phyloP scores from a whole-genome alignment of 2,329 filamentous ascomycete genomes.

The Colletotrichum lindemuthianum region DNA sequence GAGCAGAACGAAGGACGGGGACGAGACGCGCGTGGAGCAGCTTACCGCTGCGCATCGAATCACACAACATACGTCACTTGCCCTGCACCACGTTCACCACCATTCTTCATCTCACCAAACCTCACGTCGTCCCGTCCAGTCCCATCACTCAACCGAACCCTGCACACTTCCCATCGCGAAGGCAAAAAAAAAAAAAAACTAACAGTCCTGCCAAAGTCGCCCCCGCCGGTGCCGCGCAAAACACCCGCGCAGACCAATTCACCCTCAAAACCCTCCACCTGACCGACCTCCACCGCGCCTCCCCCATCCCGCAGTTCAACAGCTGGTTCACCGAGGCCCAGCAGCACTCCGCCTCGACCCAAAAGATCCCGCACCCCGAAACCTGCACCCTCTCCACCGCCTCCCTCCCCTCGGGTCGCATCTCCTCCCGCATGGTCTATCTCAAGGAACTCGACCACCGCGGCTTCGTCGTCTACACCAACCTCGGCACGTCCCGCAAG shows the following conservation, averaged over 20 bases:
- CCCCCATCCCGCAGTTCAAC: conserved; percentile 87
- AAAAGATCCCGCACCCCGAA: conserved; percentile 78
- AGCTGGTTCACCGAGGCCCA: conserved; percentile 85
- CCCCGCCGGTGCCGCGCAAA: conserved; percentile 66
- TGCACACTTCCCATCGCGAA: background rate
- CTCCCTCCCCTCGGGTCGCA: conserved; percentile 81
- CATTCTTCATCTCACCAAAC: too few species aligned
- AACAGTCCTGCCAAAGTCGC: conserved; percentile 61
- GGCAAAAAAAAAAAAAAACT: conserved; percentile 10
- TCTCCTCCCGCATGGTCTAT: conserved; percentile 89
- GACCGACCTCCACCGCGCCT: conserved; percentile 65
- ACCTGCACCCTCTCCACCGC: conserved; percentile 90
- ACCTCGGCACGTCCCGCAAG: conserved; percentile 83
- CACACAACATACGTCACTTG: too few species aligned
- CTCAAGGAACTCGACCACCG: conserved; percentile 88
- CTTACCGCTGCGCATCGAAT: too few species aligned
- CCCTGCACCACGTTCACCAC: too few species aligned
- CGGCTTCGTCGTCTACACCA: conserved; percentile 91
- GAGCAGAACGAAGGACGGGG: too few species aligned
- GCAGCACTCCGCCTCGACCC: conserved; percentile 32
- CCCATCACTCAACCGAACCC: conserved; percentile 13
- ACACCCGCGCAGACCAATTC: conserved; percentile 81
- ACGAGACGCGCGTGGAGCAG: too few species aligned
- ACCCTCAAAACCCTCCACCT: conserved; percentile 68
- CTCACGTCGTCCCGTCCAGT: conserved; percentile 28